Base-by-base conservation (phyloP, 2,329 filamentous ascomycete species). In the Botrytis medusae region DNA sequence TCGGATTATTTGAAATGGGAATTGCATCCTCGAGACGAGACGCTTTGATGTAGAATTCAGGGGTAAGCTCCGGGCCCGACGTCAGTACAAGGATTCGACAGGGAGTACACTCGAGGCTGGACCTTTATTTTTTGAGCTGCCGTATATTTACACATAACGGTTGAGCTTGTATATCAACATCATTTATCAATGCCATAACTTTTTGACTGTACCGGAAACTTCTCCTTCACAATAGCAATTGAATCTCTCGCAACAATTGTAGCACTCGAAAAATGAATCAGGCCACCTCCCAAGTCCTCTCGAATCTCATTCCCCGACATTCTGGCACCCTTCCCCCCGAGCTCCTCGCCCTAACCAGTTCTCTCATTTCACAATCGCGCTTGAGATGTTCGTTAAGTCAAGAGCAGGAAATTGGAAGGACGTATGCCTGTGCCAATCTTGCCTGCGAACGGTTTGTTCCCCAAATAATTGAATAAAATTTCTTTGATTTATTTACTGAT, bases 331-430 rank as follows among this genome's bases (percentile, higher is more conserved):
- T 95, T 0, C 93, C 93, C 0, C 84, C 86, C 18, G 86, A 90
- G n/a, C 88, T 97, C 8, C 82, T 93, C 73, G 89, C 92, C 73
- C 86, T 95, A 16, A 90, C 93, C 1, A 85, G 87, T 69, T 93
- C 91, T 14, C 85, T 97, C 10, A 88, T 97, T 62, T 91, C 93
- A 2, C 94, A 96, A 82, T 97, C 94, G 20, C 90, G 93, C 48
- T 89, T 90, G 79, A 91, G 90, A 78, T 93, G 93, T 68, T 91
- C 89, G 79, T 85, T 98, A 71, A 97, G 94, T 81, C 87, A 90
- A 4, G 93, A 97, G 72, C 94, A 97, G 81, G 95, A 98, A 81
- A 90, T 96, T 76, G 93, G 92, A n/a, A 88, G 95, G 32, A 87
- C 89, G 7, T 96, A 96, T 81, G 92, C 92, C 6, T 97, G 94